Conservation (phyloP, 495 filamentous ascomycete genomes). For the Corynascus novoguineensis region DNA sequence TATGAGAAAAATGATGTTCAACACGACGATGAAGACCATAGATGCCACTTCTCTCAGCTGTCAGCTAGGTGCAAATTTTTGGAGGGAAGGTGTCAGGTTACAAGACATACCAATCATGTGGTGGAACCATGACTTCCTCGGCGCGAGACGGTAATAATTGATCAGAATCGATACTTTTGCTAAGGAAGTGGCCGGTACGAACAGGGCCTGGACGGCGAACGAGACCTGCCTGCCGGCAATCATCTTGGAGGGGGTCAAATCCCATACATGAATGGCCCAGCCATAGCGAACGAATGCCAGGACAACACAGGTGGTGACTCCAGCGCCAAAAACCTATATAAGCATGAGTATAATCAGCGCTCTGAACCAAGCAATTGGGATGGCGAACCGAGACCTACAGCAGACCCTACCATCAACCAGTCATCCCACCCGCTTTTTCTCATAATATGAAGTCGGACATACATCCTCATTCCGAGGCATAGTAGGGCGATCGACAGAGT, state of each 20-base stretch:
- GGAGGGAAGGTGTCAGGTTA: not conserved
- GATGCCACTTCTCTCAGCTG: not conserved
- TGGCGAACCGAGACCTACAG: slow-evolving; percentile 14
- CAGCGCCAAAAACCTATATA: slow-evolving; percentile 21
- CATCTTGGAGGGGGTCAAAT: slow-evolving; percentile 15
- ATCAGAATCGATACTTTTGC: slow-evolving; percentile 48
- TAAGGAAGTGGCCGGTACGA: slow-evolving; percentile 25
- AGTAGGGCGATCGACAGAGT: slow-evolving; percentile 19
- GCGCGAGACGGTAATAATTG: slow-evolving; percentile 49
- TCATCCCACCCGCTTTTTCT: slow-evolving; percentile 24
- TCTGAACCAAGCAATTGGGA: not conserved
- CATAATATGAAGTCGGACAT: slow-evolving; percentile 18
- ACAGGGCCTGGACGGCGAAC: slow-evolving; percentile 26
- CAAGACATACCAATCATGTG: slow-evolving; percentile 23
- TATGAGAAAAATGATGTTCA: slow-evolving; percentile 25
- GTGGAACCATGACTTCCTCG: slow-evolving; percentile 33
- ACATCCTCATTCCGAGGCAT: slow-evolving; percentile 23
- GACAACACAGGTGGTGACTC: slow-evolving; percentile 23
- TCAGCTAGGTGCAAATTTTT: not conserved
- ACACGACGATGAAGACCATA: slow-evolving; percentile 22
- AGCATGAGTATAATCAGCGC: not conserved
- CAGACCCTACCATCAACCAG: slow-evolving; percentile 27
- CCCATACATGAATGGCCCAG: slow-evolving; percentile 29
- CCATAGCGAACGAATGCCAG: slow-evolving; percentile 23
- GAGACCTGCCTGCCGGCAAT: slow-evolving; percentile 23